phyloP scores from a whole-genome alignment of 2,329 filamentous ascomycete species.

The Sclerotinia trifoliorum region DNA sequence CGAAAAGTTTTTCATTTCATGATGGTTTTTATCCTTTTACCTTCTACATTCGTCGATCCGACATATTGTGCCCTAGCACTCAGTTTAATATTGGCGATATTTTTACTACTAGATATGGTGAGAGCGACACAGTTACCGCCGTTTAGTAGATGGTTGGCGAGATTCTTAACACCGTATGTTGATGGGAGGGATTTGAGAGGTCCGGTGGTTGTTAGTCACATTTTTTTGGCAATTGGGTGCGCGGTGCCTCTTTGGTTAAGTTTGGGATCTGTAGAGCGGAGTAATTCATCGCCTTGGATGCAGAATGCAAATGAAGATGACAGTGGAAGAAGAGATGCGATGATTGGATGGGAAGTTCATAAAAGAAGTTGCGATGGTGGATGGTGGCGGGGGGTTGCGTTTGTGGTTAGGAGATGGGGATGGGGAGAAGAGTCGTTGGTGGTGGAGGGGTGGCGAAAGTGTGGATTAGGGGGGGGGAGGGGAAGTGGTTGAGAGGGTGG shows the following conservation, averaged over 20 bases:
- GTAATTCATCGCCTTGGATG: constrained; percentile 39
- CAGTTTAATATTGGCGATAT: constrained; percentile 75
- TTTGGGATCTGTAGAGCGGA: constrained; percentile 62
- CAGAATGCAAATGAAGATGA: not conserved
- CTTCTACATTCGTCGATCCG: constrained; percentile 83
- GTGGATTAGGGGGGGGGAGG: not conserved
- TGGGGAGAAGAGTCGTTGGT: no score
- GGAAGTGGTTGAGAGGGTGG: no score
- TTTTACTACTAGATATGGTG: constrained; percentile 84
- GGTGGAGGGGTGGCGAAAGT: no score
- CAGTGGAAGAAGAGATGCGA: constrained; percentile 48
- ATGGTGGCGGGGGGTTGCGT: no score
- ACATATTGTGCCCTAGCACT: constrained; percentile 78
- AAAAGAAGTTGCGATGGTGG: constrained; percentile 75
- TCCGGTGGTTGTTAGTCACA: constrained; percentile 92
- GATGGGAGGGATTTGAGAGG: constrained; percentile 91
- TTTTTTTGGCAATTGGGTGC: constrained; percentile 92
- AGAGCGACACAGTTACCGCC: constrained; percentile 90
- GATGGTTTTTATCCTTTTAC: constrained; percentile 95
- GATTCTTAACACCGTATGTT: constrained; percentile 89
- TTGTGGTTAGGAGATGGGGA: no score
- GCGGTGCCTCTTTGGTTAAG: constrained; percentile 92
- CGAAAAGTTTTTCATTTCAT: constrained; percentile 98
- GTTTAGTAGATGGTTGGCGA: constrained; percentile 78
- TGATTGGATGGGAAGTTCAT: constrained; percentile 72